These are phyloP conservation scores for Petunia hybrid DNA, from an alignment of 305 asterid species.

Conservation along the genomic window DNA sequence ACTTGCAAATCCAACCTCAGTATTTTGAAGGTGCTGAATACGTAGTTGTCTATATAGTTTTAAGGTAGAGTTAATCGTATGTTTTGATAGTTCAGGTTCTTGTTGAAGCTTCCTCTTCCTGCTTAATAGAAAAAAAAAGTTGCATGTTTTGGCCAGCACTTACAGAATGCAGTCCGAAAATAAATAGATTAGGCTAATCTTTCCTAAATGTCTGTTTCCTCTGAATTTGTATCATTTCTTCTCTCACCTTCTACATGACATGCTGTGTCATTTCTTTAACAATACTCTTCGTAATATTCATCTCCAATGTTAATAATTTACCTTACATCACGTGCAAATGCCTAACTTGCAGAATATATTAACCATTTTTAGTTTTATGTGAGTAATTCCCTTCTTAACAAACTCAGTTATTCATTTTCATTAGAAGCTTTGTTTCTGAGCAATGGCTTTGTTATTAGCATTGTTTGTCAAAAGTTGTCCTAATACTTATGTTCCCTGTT, in stretches of 20 bases:
- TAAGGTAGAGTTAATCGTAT: neutral
- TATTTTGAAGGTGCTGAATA: neutral
- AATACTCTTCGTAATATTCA: neutral
- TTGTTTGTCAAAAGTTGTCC: slow-evolving; percentile 28
- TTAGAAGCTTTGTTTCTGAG: neutral
- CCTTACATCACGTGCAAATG: slow-evolving; percentile 20
- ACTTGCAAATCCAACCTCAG: slow-evolving; percentile 17
- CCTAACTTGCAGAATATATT: slow-evolving; percentile 7
- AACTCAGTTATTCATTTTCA: neutral
- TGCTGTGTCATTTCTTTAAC: neutral
- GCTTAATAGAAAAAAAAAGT: slow-evolving; percentile 1
- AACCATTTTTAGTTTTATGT: slow-evolving; percentile 4
- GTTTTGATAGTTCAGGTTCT: neutral
- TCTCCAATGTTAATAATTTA: neutral
- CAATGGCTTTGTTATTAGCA: slow-evolving; percentile 10
- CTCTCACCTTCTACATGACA: slow-evolving; percentile 7
- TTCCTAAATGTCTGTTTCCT: slow-evolving; percentile 9
- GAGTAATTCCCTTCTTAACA: slow-evolving; percentile 18
- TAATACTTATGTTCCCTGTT: slow-evolving; percentile 40
- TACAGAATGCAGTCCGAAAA: neutral
- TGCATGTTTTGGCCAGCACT: slow-evolving; percentile 18
- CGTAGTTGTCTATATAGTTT: neutral
- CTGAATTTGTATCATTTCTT: slow-evolving; percentile 17
- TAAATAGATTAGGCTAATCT: slow-evolving; percentile 21
- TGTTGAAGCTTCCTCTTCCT: slow-evolving; percentile 18